Percentiles rank a stretch among this genome's conserved stretches.
phyloP scores from a whole-genome alignment of 1,139 yeast genomes.

The Protomyces arabidopsidicola region DNA sequence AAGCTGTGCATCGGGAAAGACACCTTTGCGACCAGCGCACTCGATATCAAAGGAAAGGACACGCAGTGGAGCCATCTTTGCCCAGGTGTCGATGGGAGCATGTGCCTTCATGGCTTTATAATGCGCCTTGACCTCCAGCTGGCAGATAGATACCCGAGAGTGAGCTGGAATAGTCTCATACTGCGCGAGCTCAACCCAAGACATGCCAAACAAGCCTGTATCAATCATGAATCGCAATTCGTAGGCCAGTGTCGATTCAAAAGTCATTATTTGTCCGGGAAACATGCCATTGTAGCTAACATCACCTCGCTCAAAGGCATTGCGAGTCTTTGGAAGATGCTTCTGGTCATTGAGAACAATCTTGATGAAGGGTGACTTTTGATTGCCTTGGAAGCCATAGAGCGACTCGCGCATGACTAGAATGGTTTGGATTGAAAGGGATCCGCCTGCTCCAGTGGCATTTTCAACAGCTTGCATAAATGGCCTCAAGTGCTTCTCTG shows the following conservation, averaged over 20 bases:
- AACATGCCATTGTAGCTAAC: conserved; percentile 50
- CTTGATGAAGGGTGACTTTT: conserved; percentile 73
- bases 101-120: conserved; percentile 70
- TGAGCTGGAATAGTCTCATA: conserved; percentile 49
- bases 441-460: conserved; percentile 46
- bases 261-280: conserved; percentile 55
- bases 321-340: conserved; percentile 61
- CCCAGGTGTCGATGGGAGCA: conserved; percentile 89
- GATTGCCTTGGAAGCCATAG: conserved; percentile 87
- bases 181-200: conserved; percentile 88
- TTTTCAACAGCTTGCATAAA: conserved; percentile 42
- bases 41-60: conserved; percentile 94
- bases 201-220: conserved; percentile 86
- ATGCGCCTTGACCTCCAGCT: conserved; percentile 69
- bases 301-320: conserved; percentile 80
- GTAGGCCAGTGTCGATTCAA: conserved; percentile 77
- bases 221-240: conserved; percentile 86
- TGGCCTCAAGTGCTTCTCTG: conserved; percentile 40
- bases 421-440: conserved; percentile 45
- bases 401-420: conserved; percentile 75
- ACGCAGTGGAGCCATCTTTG: conserved; percentile 88
- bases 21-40: conserved; percentile 96
- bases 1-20: conserved; percentile 88
- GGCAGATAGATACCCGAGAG: conserved; percentile 65
- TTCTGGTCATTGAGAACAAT: conserved; percentile 62